Base-by-base conservation (phyloP, 371 early-diverging fungal species). In the Apophysomyces elegans region DNA sequence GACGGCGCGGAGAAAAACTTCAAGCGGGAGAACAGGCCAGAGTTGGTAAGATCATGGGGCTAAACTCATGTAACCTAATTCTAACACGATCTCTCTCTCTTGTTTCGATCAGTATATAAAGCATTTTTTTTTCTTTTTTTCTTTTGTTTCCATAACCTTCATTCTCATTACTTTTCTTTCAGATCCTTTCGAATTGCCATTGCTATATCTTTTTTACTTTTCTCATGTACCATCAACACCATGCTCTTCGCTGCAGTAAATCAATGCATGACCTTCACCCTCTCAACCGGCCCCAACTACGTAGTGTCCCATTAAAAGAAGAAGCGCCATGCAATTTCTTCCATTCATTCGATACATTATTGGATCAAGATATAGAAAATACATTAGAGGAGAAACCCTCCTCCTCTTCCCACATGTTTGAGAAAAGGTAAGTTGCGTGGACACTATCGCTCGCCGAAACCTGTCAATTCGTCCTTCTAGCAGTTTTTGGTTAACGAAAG, bases 181-280 rank as follows among this genome's bases (percentile, higher is more conserved):
- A 11, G 13, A 41, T 5, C 4, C 8, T 41, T 13, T 41, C 41
- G 13, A 41, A 41, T 8, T 13, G 8, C 13, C 41, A 8, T 41
- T 41, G 13, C 2, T 41, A 26, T 26, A 26, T 26, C 32, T 26
- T 26, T 26, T 26, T 26, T 26, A 26, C 32, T 41, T 11, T 41
- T 21, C n/a, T n/a, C 21, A 50, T 50, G 54, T 50, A 50, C 21
- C 54, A n/a, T 50, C 21, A 16, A 50, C 54, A 50, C 8, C 54
- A 50, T 50, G 54, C 8, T 50, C 54, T 50, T 5, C 54, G 54
- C 21, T 50, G 54, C 21, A 50, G 54, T 50, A 50, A 50, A 50
- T 50, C 54, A 21, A 50, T 50, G 54, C 54, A 50, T 21, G 54
- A 50, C 21, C 54, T 50, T 50, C 54, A 50, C 21, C 21, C 54